These are phyloP conservation scores for Colletotrichum sp. DNA, from an alignment of 2,329 filamentous ascomycete species.

Conservation along the genomic window DNA sequence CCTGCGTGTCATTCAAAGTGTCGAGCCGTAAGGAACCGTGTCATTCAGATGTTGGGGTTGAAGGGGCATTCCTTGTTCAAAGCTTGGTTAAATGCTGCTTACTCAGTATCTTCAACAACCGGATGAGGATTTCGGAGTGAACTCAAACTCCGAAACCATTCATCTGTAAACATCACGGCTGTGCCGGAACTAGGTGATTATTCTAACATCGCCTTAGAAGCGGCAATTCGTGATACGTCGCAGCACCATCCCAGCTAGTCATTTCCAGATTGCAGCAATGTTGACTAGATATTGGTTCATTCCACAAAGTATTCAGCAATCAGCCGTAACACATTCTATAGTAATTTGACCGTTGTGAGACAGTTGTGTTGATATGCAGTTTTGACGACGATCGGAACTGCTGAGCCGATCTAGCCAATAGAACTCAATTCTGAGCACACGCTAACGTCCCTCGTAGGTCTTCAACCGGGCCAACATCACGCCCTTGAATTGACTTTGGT, in stretches of 20 bases:
- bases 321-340: not conserved
- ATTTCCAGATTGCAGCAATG: not conserved
- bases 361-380: not conserved
- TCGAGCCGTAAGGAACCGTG: not conserved
- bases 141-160: not conserved
- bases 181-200: not conserved
- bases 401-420: not conserved
- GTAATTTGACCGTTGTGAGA: not conserved
- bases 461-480: not conserved
- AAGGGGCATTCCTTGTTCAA: slow-evolving; percentile 9
- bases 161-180: not conserved
- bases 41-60: not conserved
- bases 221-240: not conserved
- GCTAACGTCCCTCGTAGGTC: not conserved
- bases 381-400: not conserved
- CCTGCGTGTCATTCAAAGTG: slow-evolving; percentile 10
- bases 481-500: not conserved
- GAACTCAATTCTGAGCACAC: not conserved
- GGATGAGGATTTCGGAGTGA: not conserved
- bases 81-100: not conserved
- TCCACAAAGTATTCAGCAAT: not conserved
- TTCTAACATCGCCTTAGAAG: not conserved
- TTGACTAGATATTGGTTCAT: not conserved
- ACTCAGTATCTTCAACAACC: not conserved
- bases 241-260: not conserved